A percentile compares a stretch with the other conserved stretches of the same genome.
Conservation (phyloP, 163 green algal species). For the Scenedesmus sp. region DNA sequence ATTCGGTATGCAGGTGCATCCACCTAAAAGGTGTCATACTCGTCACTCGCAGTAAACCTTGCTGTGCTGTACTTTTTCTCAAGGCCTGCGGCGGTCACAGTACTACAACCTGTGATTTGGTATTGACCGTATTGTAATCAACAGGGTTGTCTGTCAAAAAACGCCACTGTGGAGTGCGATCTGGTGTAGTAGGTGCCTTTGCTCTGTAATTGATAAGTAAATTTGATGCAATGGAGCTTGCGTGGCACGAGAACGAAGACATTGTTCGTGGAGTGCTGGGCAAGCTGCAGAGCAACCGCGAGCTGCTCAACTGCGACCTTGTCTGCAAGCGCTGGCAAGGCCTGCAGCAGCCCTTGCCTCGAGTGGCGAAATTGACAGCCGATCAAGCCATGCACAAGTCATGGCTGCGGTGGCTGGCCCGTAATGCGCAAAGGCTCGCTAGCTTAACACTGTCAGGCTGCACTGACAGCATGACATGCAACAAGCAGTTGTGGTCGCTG, state of each 20-base stretch:
- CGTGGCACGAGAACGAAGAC: not conserved
- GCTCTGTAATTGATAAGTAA: not conserved
- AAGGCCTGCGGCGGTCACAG: no score
- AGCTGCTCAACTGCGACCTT: not conserved
- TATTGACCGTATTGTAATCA: no score
- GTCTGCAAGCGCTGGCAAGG: not conserved
- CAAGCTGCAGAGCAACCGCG: not conserved
- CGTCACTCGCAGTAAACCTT: no score
- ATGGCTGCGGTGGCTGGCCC: not conserved
- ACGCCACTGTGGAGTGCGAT: not conserved
- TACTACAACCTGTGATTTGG: no score
- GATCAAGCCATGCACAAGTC: not conserved
- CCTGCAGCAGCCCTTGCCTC: not conserved
- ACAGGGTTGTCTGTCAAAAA: not conserved
- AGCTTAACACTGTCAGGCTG: not conserved
- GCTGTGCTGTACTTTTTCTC: no score
- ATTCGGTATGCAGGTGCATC: no score
- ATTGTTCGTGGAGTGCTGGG: slow-evolving; percentile 7
- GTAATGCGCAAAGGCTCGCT: not conserved
- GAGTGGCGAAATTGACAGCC: not conserved
- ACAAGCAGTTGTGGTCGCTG: not conserved
- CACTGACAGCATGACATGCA: not conserved
- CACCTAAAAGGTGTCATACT: no score
- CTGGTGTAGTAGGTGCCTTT: not conserved
- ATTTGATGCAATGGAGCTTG: not conserved